A percentile compares a stretch with the other conserved stretches of the same genome.
These are phyloP conservation scores for Trichoderma simmonsii DNA, from an alignment of 2,329 filamentous ascomycete genomes.

Conservation along the genomic window DNA sequence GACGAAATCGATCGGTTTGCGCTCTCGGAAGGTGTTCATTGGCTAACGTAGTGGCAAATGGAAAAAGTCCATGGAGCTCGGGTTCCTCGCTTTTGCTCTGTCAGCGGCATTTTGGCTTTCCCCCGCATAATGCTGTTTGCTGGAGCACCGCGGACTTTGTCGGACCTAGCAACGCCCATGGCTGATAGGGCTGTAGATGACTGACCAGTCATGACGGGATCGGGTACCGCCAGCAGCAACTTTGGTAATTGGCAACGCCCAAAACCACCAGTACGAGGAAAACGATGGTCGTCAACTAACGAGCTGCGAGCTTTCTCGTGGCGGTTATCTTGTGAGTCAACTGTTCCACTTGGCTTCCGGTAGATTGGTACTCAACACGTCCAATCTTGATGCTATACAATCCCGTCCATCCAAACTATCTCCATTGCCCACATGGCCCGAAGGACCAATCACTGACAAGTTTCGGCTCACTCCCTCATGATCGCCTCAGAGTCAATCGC, in stretches of 20 bases:
- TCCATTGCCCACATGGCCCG: not conserved
- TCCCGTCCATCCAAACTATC: not conserved
- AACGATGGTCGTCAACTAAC: not conserved
- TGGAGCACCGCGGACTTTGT: not conserved
- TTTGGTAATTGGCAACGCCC: not conserved
- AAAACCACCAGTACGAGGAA: not conserved
- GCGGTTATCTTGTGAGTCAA: not conserved
- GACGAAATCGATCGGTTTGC: not conserved
- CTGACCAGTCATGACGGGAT: not conserved
- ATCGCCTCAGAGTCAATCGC: constrained; percentile 5
- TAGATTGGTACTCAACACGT: not conserved
- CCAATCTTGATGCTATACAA: not conserved
- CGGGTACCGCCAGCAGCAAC: not conserved
- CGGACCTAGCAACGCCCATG: not conserved
- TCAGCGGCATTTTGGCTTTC: constrained; percentile 5
- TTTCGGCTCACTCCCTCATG: constrained; percentile 8
- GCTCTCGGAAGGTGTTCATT: not conserved
- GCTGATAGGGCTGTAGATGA: constrained; percentile 1
- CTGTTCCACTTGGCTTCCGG: not conserved
- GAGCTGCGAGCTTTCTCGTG: not conserved
- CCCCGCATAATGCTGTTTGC: constrained; percentile 8
- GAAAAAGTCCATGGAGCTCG: constrained; percentile 10
- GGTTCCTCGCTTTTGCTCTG: constrained; percentile 2
- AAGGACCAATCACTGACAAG: not conserved
- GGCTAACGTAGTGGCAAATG: not conserved